Evolutionary conservation across 345 rosid species (phyloP).

Genomic region (Moricandia arvensis): DNA sequence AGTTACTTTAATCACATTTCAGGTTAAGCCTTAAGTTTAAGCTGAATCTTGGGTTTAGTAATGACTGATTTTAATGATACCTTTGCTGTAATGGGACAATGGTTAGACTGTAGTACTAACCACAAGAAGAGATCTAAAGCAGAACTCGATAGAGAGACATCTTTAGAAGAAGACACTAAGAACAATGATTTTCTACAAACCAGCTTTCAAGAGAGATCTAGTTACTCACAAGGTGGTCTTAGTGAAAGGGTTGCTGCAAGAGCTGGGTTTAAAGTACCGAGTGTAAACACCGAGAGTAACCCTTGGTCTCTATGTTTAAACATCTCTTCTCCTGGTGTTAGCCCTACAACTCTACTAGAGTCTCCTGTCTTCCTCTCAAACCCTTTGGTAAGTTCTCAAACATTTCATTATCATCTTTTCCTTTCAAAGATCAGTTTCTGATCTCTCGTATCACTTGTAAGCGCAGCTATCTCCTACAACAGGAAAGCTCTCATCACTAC

Average conservation of each 20-base stretch:
- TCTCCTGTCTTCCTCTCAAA: slow-evolving; percentile 78
- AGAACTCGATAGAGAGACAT: slow-evolving; percentile 24
- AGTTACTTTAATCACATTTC: background rate
- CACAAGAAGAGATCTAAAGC: slow-evolving; percentile 54
- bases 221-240: slow-evolving; percentile 53
- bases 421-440: background rate
- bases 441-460: slow-evolving; percentile 36
- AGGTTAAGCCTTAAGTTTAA: slow-evolving; percentile 16
- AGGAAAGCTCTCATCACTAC: slow-evolving; percentile 62
- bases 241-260: slow-evolving; percentile 75
- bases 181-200: background rate
- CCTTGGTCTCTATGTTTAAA: slow-evolving; percentile 58
- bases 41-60: slow-evolving; percentile 23
- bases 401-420: background rate
- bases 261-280: slow-evolving; percentile 73
- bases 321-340: slow-evolving; percentile 63
- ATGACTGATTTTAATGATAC: slow-evolving; percentile 66
- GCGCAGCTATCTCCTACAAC: slow-evolving; percentile 83
- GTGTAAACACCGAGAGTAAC: slow-evolving; percentile 56
- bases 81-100: slow-evolving; percentile 61
- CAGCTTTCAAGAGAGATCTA: slow-evolving; percentile 37
- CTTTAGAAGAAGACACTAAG: slow-evolving; percentile 20
- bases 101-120: slow-evolving; percentile 65
- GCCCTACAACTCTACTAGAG: slow-evolving; percentile 73
- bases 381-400: slow-evolving; percentile 48